Conservation (phyloP, 768 basidiomycete genomes). For the Chiua virens region DNA sequence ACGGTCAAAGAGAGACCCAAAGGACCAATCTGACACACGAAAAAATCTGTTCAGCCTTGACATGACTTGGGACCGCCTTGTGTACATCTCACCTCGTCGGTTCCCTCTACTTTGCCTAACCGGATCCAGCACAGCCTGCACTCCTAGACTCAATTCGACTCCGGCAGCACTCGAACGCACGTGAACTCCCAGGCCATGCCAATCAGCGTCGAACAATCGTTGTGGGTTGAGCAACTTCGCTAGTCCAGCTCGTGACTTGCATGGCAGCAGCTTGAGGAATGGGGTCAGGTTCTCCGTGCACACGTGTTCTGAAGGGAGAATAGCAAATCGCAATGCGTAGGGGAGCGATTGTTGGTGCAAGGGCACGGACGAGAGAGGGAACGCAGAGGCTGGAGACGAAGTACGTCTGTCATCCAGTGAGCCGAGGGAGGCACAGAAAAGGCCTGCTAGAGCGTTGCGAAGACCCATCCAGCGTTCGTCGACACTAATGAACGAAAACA, state of each 20-base stretch:
- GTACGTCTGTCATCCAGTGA: conserved; percentile 75
- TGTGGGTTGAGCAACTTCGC: conserved; percentile 84
- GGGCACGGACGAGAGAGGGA: conserved; percentile 62
- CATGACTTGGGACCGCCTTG: neutral
- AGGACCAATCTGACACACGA: conserved; percentile 63
- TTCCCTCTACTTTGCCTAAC: conserved; percentile 51
- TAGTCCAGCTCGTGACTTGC: conserved; percentile 85
- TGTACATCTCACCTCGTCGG: conserved; percentile 49
- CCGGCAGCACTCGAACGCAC: conserved; percentile 61
- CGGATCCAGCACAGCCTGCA: conserved; percentile 81
- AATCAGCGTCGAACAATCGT: conserved; percentile 83
- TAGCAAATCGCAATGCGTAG: conserved; percentile 70
- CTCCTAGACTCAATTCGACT: conserved; percentile 63
- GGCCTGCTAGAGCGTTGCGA: conserved; percentile 85
- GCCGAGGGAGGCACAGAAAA: conserved; percentile 93
- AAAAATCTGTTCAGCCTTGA: conserved; percentile 4
- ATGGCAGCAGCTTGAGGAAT: conserved; percentile 91
- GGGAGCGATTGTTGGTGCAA: conserved; percentile 35
- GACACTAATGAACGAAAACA: conserved; percentile 41
- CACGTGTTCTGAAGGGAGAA: conserved; percentile 81
- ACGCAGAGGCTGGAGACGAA: conserved; percentile 61
- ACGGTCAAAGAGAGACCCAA: conserved; percentile 66
- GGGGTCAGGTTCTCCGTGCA: conserved; percentile 98
- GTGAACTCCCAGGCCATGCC: conserved; percentile 86
- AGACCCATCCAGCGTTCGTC: conserved; percentile 82